Conservation (phyloP, 2,329 filamentous ascomycete genomes). For the Aspergillus sp. region DNA sequence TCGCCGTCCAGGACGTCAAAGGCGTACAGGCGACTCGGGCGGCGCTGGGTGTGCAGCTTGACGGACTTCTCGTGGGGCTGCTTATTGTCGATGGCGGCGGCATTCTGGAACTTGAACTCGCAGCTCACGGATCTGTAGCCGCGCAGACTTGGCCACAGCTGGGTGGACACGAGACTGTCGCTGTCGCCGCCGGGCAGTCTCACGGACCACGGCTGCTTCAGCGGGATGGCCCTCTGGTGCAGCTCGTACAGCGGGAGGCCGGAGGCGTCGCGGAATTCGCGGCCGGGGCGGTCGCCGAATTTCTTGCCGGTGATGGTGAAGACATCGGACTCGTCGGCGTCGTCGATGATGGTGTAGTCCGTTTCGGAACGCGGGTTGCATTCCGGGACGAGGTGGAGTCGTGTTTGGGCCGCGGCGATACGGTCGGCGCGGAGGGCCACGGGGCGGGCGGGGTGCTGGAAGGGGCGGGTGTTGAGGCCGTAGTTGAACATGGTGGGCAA, state of each 20-base stretch:
- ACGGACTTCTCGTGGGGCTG: constrained; percentile 5
- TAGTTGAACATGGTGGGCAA: no score
- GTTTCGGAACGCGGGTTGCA: constrained; percentile 8
- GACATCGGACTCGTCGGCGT: constrained; percentile 12
- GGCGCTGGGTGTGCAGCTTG: constrained; percentile 8
- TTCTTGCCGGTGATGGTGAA: constrained; percentile 19
- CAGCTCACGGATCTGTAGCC: background rate
- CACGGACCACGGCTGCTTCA: constrained; percentile 12
- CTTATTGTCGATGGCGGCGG: constrained; percentile 7
- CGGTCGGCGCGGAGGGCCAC: constrained; percentile 17
- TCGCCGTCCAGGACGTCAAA: constrained; percentile 16
- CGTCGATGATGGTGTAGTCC: constrained; percentile 10
- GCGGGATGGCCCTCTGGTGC: constrained; percentile 5
- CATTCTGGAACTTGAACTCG: constrained; percentile 10
- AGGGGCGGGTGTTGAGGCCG: background rate
- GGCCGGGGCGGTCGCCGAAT: constrained; percentile 13
- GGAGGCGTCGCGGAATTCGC: constrained; percentile 20
- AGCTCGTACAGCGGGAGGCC: constrained; percentile 21
- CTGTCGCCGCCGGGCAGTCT: constrained; percentile 15
- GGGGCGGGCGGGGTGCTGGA: constrained; percentile 9
- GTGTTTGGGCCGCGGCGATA: constrained; percentile 12
- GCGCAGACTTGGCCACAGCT: background rate
- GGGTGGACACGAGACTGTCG: constrained; percentile 1
- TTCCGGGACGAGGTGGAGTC: constrained; percentile 12
- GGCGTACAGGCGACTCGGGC: constrained; percentile 6